Conservation (phyloP, 768 basidiomycete genomes). For the Phylloporus sp. region DNA sequence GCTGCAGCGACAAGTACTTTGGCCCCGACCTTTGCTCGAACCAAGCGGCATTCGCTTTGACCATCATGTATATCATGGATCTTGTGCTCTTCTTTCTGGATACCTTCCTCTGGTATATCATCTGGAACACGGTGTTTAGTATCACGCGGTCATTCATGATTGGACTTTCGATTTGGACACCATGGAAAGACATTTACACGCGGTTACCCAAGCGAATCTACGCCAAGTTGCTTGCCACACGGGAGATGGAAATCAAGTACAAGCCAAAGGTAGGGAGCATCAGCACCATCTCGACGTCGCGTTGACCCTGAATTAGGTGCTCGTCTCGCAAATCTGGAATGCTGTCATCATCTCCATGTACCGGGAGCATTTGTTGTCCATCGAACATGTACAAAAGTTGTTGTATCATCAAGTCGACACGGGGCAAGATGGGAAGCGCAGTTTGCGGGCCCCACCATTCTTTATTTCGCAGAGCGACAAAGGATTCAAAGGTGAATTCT, state of each 20-base stretch:
- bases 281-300: neutral
- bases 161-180: slow-evolving; percentile 97
- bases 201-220: slow-evolving; percentile 96
- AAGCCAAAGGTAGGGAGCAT: slow-evolving; percentile 83
- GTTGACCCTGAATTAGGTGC: slow-evolving; percentile 49
- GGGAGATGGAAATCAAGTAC: slow-evolving; percentile 97
- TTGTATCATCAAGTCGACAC: slow-evolving; percentile 95
- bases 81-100: slow-evolving; percentile 96
- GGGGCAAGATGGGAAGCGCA: slow-evolving; percentile 78
- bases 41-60: slow-evolving; percentile 90
- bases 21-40: slow-evolving; percentile 81
- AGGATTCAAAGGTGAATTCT: slow-evolving; percentile 80
- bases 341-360: slow-evolving; percentile 99
- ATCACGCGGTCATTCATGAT: slow-evolving; percentile 84
- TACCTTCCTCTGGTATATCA: slow-evolving; percentile 99
- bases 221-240: slow-evolving; percentile 88
- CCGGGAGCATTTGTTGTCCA: slow-evolving; percentile 95
- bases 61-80: slow-evolving; percentile 99
- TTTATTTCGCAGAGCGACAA: slow-evolving; percentile 95
- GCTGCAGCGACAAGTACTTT: slow-evolving; percentile 82
- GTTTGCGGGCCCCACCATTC: slow-evolving; percentile 92
- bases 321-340: slow-evolving; percentile 99
- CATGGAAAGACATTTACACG: slow-evolving; percentile 97
- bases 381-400: slow-evolving; percentile 97
- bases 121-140: slow-evolving; percentile 96